phyloP scores from a whole-genome alignment of 768 basidiomycete genomes.

The Lactarius sanguifluus region DNA sequence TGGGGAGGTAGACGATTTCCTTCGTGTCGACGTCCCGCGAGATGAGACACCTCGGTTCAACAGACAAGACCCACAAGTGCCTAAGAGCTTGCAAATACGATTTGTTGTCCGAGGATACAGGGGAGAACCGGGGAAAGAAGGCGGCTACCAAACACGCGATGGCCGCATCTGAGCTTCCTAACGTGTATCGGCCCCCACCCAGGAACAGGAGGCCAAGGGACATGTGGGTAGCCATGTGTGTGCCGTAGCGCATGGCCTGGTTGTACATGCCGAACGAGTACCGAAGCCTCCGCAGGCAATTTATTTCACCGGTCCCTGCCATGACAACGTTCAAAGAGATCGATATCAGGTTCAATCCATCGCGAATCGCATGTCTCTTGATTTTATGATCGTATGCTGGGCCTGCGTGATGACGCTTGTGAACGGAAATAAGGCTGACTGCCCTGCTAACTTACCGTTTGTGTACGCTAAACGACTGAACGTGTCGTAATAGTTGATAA shows the following conservation, averaged over 20 bases:
- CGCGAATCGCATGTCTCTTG: conserved; percentile 81
- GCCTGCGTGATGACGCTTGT: conserved; percentile 42
- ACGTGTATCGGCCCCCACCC: conserved; percentile 86
- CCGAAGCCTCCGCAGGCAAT: conserved; percentile 80
- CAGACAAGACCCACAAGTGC: conserved; percentile 94
- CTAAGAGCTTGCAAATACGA: conserved; percentile 90
- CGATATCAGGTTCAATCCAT: conserved; percentile 85
- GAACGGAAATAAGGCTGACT: conserved; percentile 20
- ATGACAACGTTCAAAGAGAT: conserved; percentile 89
- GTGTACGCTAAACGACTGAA: conserved; percentile 71
- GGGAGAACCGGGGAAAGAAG: conserved; percentile 88
- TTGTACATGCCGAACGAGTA: conserved; percentile 88
- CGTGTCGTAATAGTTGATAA: conserved; percentile 79
- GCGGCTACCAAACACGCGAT: conserved; percentile 87
- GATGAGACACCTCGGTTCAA: conserved; percentile 89
- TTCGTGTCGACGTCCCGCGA: conserved; percentile 90
- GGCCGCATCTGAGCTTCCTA: conserved; percentile 89
- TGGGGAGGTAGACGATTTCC: conserved; percentile 88
- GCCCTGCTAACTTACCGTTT: conserved; percentile 50
- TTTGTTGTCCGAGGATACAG: conserved; percentile 80
- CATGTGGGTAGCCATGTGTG: conserved; percentile 87
- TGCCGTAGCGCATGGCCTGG: conserved; percentile 74
- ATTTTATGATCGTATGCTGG: conserved; percentile 85
- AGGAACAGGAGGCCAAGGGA: conserved; percentile 91
- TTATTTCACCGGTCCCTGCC: conserved; percentile 96